Percentiles rank a stretch among this genome's conserved stretches.
Evolutionary conservation across 371 early-diverging fungal genomes (phyloP).

Genomic region (Phascolomyces articulosus): DNA sequence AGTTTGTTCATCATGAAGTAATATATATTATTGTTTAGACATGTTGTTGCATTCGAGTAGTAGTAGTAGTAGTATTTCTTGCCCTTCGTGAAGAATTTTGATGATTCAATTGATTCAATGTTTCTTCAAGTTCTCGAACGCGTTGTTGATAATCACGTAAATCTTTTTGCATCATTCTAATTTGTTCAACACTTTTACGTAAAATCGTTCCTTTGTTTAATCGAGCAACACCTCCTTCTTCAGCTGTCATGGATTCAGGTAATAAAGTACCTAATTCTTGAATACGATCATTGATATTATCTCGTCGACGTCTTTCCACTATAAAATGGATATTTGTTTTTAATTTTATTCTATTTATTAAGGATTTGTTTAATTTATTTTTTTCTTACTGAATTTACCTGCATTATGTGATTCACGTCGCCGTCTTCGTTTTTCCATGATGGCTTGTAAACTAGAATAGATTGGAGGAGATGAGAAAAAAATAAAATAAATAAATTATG

Average conservation of each 20-base stretch:
- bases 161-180: constrained; percentile 65
- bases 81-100: background rate
- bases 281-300: constrained; percentile 97
- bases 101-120: constrained; percentile 25
- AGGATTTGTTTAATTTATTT: no score
- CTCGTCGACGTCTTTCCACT: constrained; percentile 95
- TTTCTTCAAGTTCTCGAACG: constrained; percentile 68
- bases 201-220: constrained; percentile 84
- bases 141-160: constrained; percentile 58
- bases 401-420: constrained; percentile 97
- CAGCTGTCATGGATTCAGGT: constrained; percentile 63
- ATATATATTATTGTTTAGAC: no score
- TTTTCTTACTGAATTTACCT: no score
- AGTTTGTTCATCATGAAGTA: background rate
- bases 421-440: constrained; percentile 84
- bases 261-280: constrained; percentile 89
- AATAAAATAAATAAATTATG: no score
- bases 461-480: no score
- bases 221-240: constrained; percentile 61
- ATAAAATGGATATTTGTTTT: constrained; percentile 5
- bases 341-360: background rate
- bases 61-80: background rate
- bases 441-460: constrained; percentile 33
- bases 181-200: constrained; percentile 88
- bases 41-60: constrained; percentile 3